phyloP scores from a whole-genome alignment of 192 early-diverging fungal species.

The Jimgerdemannia lactiflua region DNA sequence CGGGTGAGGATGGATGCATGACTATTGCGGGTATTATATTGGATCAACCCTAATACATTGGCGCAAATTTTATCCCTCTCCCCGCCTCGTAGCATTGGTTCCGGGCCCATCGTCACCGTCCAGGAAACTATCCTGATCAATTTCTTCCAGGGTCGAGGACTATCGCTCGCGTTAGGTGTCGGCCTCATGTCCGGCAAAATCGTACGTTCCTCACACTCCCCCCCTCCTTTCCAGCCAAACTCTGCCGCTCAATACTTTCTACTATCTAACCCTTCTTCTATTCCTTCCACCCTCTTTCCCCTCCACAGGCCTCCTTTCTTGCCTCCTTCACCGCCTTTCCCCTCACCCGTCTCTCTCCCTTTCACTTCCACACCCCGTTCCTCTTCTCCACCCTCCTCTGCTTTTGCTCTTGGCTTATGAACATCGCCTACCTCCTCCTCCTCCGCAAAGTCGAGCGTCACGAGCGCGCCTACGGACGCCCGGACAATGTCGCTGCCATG shows the following conservation, averaged over 20 bases:
- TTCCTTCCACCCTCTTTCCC: neutral
- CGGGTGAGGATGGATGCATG: no score
- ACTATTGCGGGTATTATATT: no score
- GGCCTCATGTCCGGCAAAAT: conserved; percentile 4
- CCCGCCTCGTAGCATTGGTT: neutral
- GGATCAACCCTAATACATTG: neutral
- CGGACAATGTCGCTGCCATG: conserved; percentile 27
- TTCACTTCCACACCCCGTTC: conserved; percentile 1
- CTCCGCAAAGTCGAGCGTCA: conserved; percentile 38
- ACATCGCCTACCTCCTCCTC: conserved; percentile 61
- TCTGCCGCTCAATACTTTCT: neutral
- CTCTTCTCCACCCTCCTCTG: conserved; percentile 60
- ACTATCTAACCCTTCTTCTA: conserved; percentile 14
- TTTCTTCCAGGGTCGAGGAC: conserved; percentile 2
- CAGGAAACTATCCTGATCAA: conserved; percentile 1
- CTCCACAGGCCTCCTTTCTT: conserved; percentile 8
- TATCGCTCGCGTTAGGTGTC: neutral
- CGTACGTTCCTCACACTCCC: conserved; percentile 1
- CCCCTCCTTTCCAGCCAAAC: neutral
- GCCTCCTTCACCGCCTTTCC: conserved; percentile 4
- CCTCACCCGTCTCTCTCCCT: conserved; percentile 12
- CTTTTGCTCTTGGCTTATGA: conserved; percentile 63
- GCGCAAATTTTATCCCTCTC: neutral
- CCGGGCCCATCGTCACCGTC: neutral
- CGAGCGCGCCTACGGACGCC: conserved; percentile 25